Conservation (phyloP, 805 yeast species). For the Cyberlindnera lachancei region DNA sequence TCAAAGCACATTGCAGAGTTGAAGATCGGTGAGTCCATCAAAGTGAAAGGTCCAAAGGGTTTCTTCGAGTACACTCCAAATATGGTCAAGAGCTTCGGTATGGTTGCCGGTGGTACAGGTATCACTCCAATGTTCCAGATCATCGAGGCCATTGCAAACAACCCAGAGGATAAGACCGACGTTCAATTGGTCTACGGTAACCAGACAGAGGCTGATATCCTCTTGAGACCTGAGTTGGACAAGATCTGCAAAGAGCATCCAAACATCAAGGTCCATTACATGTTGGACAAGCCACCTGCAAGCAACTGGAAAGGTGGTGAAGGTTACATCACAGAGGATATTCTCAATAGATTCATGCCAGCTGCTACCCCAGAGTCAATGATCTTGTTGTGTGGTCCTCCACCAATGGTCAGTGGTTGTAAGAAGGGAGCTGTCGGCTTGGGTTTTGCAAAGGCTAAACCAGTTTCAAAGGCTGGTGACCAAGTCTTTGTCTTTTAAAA, state of each 20-base stretch:
- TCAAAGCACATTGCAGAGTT: conserved; percentile 67
- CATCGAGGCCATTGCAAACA: conserved; percentile 67
- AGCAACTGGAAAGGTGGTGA: conserved; percentile 70
- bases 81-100: conserved; percentile 64
- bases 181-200: conserved; percentile 76
- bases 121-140: conserved; percentile 94
- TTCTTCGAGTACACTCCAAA: conserved; percentile 76
- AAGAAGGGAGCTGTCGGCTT: conserved; percentile 68
- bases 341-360: conserved; percentile 59
- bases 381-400: conserved; percentile 88
- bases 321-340: conserved; percentile 76
- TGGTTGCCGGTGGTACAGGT: conserved; percentile 98
- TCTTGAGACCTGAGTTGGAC: conserved; percentile 75
- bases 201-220: conserved; percentile 70
- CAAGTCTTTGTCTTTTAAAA: conserved; percentile 77
- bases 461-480: conserved; percentile 84
- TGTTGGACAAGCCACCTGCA: conserved; percentile 61
- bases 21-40: conserved; percentile 70
- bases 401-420: conserved; percentile 80
- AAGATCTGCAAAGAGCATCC: conserved; percentile 48
- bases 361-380: conserved; percentile 51
- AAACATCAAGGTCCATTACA: conserved; percentile 59
- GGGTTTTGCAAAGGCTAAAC: conserved; percentile 80
- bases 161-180: conserved; percentile 74
- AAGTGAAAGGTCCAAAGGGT: conserved; percentile 88